These are phyloP conservation scores for Melampsora larici-populina DNA, from an alignment of 1,284 basidiomycete genomes.

Conservation along the genomic window DNA sequence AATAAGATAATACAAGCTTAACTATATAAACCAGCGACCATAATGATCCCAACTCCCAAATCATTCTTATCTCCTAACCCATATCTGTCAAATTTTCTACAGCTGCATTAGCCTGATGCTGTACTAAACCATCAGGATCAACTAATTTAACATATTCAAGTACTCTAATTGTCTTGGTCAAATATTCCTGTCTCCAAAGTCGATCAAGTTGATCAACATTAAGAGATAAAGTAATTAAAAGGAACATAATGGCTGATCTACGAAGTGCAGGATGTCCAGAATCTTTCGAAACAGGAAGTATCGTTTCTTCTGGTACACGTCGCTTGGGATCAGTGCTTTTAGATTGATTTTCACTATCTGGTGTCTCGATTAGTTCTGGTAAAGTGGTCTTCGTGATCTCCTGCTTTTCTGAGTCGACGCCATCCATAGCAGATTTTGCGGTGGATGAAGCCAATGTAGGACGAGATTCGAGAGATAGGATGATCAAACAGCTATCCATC, in stretches of 20 bases:
- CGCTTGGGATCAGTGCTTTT: neutral
- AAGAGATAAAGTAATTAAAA: neutral
- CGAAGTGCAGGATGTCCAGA: constrained; percentile 8
- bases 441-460: neutral
- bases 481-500: constrained; percentile 20
- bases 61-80: neutral
- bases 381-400: neutral
- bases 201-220: neutral
- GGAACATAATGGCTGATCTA: constrained; percentile 4
- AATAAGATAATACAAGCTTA: too few relatives aligned
- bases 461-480: neutral
- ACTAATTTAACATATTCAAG: neutral
- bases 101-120: neutral
- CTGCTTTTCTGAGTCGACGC: neutral
- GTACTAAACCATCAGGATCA: neutral
- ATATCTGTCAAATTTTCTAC: neutral
- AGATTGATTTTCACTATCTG: neutral
- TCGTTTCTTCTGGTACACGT: neutral
- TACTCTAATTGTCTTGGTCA: neutral
- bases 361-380: neutral
- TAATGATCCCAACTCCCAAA: too few relatives aligned
- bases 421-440: too few relatives aligned
- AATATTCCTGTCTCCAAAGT: neutral
- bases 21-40: too few relatives aligned
- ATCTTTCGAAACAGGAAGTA: neutral